Evolutionary conservation across 345 rosid species (phyloP), one percentile per base, ranked within the genome.

Genomic region (Mallotus nudiflorus): DNA sequence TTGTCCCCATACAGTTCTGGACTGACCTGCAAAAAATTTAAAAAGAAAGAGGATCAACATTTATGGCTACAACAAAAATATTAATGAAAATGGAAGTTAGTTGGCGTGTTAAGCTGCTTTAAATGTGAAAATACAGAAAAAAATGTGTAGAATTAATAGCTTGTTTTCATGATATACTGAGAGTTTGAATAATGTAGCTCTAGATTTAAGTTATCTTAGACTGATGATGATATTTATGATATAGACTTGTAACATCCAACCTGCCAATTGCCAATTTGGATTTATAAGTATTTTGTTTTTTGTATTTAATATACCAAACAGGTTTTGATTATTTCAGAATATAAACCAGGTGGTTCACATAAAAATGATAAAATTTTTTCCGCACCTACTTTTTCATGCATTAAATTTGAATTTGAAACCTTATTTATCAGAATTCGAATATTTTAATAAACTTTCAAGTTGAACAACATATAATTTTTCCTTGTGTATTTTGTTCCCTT

Each of bases 1-100:
- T 77, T 85, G 84, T 96, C 98, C 20, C 99, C 99, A 31, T 96
- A 96, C 20, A 96, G 69, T 75, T 96, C 99, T 55, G 99, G 99
- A 77, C 99, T 96, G 27, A 96, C 90, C 98, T 95, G 91, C 81
- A 62, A 39, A 33, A 45, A 19, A 70, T 37, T 61, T 50, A 69
- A 70, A 25, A 24, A 44, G 0, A 25, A 24, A 12, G 11, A 40
- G 70, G 33, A 19, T 61, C 29, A 65, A 62, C 67, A 60, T 44
- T 44, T 22, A 40, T 51, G 37, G 57, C 51, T 50, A n/a, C 33
- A 6, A 16, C 27, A 29, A 45, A 64, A 35, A 53, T 45, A 56
- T 29, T 31, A 49, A 71, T 39, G 61, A 71, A 50, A 71, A 44
- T 50, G 72, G 62, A 62, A 65, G 80, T 81, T 78, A 15, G 77